phyloP scores from a whole-genome alignment of 2,329 filamentous ascomycete genomes.

The Peltaster fructicola region DNA sequence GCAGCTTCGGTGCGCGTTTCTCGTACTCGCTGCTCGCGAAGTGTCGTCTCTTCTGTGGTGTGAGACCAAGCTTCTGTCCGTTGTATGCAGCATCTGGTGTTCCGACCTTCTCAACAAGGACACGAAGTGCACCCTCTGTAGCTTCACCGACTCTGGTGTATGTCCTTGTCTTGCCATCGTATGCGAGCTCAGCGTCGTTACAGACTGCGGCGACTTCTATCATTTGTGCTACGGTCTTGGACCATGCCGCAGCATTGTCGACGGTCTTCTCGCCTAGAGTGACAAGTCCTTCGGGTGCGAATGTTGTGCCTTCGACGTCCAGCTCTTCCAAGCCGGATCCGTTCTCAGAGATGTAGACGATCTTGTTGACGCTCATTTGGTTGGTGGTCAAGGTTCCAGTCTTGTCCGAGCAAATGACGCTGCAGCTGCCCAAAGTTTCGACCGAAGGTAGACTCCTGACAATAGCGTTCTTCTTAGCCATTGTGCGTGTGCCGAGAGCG shows the following conservation, averaged over 20 bases:
- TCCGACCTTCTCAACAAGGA: slow-evolving; percentile 85
- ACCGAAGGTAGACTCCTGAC: slow-evolving; percentile 92
- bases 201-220: slow-evolving; percentile 55
- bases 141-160: slow-evolving; percentile 83
- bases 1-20: slow-evolving; percentile 51
- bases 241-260: slow-evolving; percentile 50
- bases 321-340: slow-evolving; percentile 67
- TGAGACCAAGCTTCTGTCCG: slow-evolving; percentile 28
- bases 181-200: slow-evolving; percentile 72
- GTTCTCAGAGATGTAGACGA: slow-evolving; percentile 62
- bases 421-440: slow-evolving; percentile 95
- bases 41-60: slow-evolving; percentile 49
- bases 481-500: slow-evolving; percentile 88
- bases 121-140: slow-evolving; percentile 82
- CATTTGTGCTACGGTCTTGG: slow-evolving; percentile 65
- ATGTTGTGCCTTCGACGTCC: slow-evolving; percentile 83
- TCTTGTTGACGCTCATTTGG: slow-evolving; percentile 95
- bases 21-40: slow-evolving; percentile 75
- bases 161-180: slow-evolving; percentile 55
- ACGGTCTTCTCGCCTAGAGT: slow-evolving; percentile 47
- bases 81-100: slow-evolving; percentile 51
- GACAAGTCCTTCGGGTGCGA: slow-evolving; percentile 65
- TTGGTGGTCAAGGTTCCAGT: slow-evolving; percentile 96
- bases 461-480: slow-evolving; percentile 96
- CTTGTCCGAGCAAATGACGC: slow-evolving; percentile 98